Base-by-base conservation (phyloP, 1,284 basidiomycete species). In the Tranzscheliella williamsii region DNA sequence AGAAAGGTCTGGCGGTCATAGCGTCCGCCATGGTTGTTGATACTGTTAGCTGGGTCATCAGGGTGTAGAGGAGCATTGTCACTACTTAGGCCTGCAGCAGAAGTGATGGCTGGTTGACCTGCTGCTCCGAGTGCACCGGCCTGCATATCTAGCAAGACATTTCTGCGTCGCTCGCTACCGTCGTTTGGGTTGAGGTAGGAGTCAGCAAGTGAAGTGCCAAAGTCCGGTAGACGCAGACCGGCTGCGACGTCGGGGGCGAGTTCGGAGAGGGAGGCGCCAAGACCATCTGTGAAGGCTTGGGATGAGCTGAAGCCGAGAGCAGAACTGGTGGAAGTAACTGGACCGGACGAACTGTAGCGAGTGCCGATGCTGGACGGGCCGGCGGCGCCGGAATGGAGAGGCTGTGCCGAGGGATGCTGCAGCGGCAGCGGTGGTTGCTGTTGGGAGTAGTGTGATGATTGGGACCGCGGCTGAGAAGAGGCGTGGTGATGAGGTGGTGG, bases 201-300 rank as follows among this genome's bases (percentile, higher is more conserved):
- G 38, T 67, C 68, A 18, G 65, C 68, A 22, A 70, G 54, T n/a
- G 61, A 66, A 11, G 61, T 67, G 39, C 53, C 58, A 42, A 70
- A 62, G 31, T 64, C 65, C 12, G 68, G 68, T 26, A 70, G 39
- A 31, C 65, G 60, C 3, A 67, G 39, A 16, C 45, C 42, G 6
- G 64, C 58, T 2, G 64, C 58, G 2, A 55, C 43, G 20, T 57
- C 58, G 4, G 63, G 57, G 2, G 57, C 54, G 22, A 67, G 43
- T 27, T 57, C 50, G 21, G 54, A 63, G 44, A 70, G 56, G 6
- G 63, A 58, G n/a, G 37, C 61, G 20, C 43, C 58, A 0, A 63
- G 47, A 9, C 61, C 40, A 5, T 55, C 42, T 5, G 57, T 41
- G 26, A 55, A 60, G 23, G 42, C 20, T 21, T 53, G 42, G 32